Conservation (phyloP, 2,329 filamentous ascomycete species). For the Cylindrodendrum hubeiense region DNA sequence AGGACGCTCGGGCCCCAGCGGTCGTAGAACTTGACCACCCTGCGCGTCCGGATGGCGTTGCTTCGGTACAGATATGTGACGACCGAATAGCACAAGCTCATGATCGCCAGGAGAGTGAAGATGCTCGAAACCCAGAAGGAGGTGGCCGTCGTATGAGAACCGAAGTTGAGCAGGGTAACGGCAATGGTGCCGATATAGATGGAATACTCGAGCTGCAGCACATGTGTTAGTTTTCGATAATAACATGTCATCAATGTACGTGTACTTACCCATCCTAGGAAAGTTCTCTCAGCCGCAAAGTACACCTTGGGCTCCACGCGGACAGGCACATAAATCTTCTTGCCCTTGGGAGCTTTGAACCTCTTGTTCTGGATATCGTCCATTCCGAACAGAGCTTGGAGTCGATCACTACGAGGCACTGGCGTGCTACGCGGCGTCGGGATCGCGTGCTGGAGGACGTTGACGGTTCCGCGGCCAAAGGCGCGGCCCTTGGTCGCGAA, state of each 20-base stretch:
- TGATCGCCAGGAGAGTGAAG: constrained; percentile 85
- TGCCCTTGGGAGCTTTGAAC: constrained; percentile 82
- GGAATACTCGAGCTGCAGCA: constrained; percentile 85
- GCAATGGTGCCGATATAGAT: constrained; percentile 94
- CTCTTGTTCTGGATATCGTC: constrained; percentile 68
- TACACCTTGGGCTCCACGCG: constrained; percentile 98
- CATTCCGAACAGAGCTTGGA: constrained; percentile 65
- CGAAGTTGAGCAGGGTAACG: constrained; percentile 86
- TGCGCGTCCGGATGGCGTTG: constrained; percentile 83
- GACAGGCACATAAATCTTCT: constrained; percentile 95
- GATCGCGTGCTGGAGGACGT: constrained; percentile 62
- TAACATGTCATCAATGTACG: background rate
- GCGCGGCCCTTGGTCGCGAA: constrained; percentile 58
- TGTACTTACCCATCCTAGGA: constrained; percentile 85
- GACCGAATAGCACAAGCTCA: constrained; percentile 85
- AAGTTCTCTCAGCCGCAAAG: constrained; percentile 95
- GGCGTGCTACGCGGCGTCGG: constrained; percentile 67
- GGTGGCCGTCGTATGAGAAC: constrained; percentile 65
- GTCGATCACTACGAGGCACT: constrained; percentile 69
- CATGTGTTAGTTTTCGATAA: constrained; percentile 4
- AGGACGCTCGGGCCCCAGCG: constrained; percentile 85
- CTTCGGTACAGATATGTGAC: constrained; percentile 90
- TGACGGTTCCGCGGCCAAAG: constrained; percentile 57
- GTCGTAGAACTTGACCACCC: constrained; percentile 93
- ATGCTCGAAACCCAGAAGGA: constrained; percentile 78